Base-by-base conservation (phyloP, 208 protist genomes). In the Leishmania major region DNA sequence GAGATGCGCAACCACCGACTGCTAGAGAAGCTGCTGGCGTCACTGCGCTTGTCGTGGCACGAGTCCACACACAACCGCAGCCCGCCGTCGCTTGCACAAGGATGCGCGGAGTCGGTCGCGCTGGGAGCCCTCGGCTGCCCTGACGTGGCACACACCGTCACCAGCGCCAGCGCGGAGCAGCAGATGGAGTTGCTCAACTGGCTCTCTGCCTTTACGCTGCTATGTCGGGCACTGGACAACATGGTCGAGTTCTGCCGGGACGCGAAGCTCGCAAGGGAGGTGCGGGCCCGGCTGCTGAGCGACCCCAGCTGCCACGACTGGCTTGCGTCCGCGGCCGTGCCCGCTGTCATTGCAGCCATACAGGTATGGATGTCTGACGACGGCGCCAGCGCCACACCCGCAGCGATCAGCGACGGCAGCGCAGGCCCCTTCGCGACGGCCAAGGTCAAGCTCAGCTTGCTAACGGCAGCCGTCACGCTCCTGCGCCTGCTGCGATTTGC, bases 191-290 rank as follows among this genome's bases (percentile, higher is more conserved):
- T 95, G 71, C 86, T 90, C 51, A 83, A 94, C 45, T 96, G 91
- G 88, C 82, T 92, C 28, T 78, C 85, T 1, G 78, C 93, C 53
- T 87, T 97, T 64, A 89, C 91, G 72, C 93, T 95, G 78, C 37
- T 96, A 57, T 85, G 89, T 40, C 85, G 90, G 22, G 87, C 94
- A 69, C 73, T 93, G 43, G 78, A 92, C 64, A 97, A 97, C 86
- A 86, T 97, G 67, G 87, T 88, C 10, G 89, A 96, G 76, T 97
- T 92, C 78, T 87, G 91, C 87, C 78, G 88, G 59, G 78, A 87
- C 31, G 83, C 75, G 28, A 67, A 77, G n/a, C 75, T 82, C 22
- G 85, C 83, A 22, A 76, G 80, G 55, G 82, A 78, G 51, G 82
- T 95, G 78, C 92, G 94, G 78, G 77, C 87, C 74, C 82, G 78